A percentile compares a stretch with the other conserved stretches of the same genome.
phyloP scores from a whole-genome alignment of 257 asterid species.

The Scutellaria minor region DNA sequence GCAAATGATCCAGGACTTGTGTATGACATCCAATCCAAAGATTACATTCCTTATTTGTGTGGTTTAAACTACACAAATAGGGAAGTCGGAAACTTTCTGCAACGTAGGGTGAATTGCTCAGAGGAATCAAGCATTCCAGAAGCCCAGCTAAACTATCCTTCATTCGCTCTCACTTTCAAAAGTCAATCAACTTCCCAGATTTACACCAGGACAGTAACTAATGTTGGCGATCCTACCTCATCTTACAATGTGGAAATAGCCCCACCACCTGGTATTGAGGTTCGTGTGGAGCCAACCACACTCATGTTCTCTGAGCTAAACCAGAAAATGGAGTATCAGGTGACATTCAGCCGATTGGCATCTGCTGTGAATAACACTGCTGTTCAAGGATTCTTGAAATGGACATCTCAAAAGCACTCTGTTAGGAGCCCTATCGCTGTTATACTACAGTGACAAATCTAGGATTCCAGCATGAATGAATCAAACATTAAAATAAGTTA shows the following conservation, averaged over 20 bases:
- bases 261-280: slow-evolving; percentile 38
- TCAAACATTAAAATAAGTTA: no score
- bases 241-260: slow-evolving; percentile 34
- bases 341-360: slow-evolving; percentile 34
- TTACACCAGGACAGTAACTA: slow-evolving; percentile 38
- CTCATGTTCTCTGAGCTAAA: slow-evolving; percentile 35
- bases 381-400: slow-evolving; percentile 44
- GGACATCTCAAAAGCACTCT: slow-evolving; percentile 30
- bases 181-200: slow-evolving; percentile 34
- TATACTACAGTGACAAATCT: no score
- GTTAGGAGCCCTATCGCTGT: slow-evolving; percentile 39
- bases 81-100: slow-evolving; percentile 27
- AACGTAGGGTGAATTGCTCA: slow-evolving; percentile 36
- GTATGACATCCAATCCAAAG: slow-evolving; percentile 43
- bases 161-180: slow-evolving; percentile 38
- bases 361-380: neutral
- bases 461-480: no score
- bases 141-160: slow-evolving; percentile 49
- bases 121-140: slow-evolving; percentile 34
- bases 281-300: slow-evolving; percentile 39
- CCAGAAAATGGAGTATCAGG: slow-evolving; percentile 43
- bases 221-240: slow-evolving; percentile 23
- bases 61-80: slow-evolving; percentile 47
- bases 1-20: slow-evolving; percentile 34
- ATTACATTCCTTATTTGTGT: slow-evolving; percentile 52